Evolutionary conservation across 164 flowering plant species (phyloP), one percentile per base, ranked within the genome.

Genomic region (Protea cynaroides): DNA sequence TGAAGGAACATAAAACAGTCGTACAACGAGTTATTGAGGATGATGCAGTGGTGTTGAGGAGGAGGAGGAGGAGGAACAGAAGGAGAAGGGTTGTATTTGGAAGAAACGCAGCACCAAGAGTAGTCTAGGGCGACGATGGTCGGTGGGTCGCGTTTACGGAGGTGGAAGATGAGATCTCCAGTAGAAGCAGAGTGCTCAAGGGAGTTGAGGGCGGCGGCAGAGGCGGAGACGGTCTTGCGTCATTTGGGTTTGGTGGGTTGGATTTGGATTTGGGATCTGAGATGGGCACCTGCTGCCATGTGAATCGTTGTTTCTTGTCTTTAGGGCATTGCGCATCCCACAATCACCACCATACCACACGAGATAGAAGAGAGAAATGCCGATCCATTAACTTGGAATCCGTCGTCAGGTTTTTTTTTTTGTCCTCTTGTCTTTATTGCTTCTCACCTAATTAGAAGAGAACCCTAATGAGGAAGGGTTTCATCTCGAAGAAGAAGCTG

Each of bases 141-240:
- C 14, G 83, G 87, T 2, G 79, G 71, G 59, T 76, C 78, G 10
- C 68, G 72, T 25, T 71, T 75, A 7, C 78, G 77, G 59, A 29
- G 34, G 34, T 37, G 66, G 37, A 18, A 54, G 43, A 47, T 25
- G 67, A 24, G 55, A 59, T 56, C 23, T 36, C 59, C 11, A 69
- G 66, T 0, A 40, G 72, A 2, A 74, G 71, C 6, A 52, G 34
- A 29, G 34, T 29, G 34, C 5, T 40, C 46, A 0, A 10, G 14
- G 46, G 46, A 40, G 9, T 40, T 40, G 46, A 10, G 10, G 46
- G 46, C 46, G 46, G 46, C 46, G 46, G 85, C 74, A 24, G 82
- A 40, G 68, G 90, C 52, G 51, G 89, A 75, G 58, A 82, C 80
- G 74, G 95, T 83, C 75, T 77, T 83, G 25, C 90, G 84, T 56